Base-by-base conservation (phyloP, 2,329 filamentous ascomycete species). In the Ciborinia camelliae region DNA sequence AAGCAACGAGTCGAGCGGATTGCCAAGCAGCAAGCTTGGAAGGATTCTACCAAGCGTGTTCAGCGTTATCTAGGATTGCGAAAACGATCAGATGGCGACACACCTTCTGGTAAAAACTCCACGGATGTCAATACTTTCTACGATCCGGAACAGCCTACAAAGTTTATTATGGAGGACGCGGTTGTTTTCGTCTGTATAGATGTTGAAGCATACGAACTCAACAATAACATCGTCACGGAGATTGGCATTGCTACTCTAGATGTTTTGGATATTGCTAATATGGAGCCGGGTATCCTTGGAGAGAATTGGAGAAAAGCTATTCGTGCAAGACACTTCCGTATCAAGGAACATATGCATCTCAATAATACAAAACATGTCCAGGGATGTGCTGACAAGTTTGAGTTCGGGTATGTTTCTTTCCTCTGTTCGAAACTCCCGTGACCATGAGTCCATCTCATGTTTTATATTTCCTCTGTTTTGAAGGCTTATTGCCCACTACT, bases 201-300 rank as follows among this genome's bases (percentile, higher is more conserved):
- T 71, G 80, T 95, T 39, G 95, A 99, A 76, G 87, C 89, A 1
- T 91, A 88, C 65, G 95, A 99, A 75, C 77, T 78, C 28, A 80
- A 84, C 52, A 84, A 86, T 15, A 79, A 81, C 41, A 79, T 84
- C 15, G 83, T 98, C 65, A 96, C 93, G 0, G 95, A 99, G 76
- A 82, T 99, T 47, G 95, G 95, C 0, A 81, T 99, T 48, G 88
- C 91, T 1, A 87, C 88, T 3, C 80, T 98, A 0, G 92, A 98
- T 74, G 92, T 90, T 0, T 71, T 76, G 5, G 76, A 83, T 45
- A 73, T 92, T 28, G 71, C 77, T 1, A 77, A 75, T 9, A 67
- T 86, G 0, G 72, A 84, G 0, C 90, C 90, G 3, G 90, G 90
- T 0, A 71, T 78, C 2, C 76, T 79, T 32, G 91, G 87, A 3